These are phyloP conservation scores for Agaricus subrufescens DNA, from an alignment of 768 basidiomycete species.

Conservation along the genomic window DNA sequence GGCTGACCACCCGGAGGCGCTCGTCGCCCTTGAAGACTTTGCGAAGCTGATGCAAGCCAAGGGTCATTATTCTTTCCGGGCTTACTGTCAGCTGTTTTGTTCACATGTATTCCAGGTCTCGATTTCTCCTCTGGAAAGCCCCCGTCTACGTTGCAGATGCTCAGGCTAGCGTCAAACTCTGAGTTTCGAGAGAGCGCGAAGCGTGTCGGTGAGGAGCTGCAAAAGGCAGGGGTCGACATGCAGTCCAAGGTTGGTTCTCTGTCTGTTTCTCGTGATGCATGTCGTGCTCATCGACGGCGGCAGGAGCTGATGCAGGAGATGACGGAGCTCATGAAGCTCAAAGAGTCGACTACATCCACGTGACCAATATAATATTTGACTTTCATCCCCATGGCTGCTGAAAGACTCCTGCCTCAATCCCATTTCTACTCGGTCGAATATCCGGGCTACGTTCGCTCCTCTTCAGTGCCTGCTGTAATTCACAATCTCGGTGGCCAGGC, in stretches of 20 bases:
- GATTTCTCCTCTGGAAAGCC: conserved; percentile 37
- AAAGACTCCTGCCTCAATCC: conserved; percentile 45
- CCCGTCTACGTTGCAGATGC: conserved; percentile 47
- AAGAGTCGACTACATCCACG: background rate
- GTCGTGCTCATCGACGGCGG: background rate
- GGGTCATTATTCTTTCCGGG: conserved; percentile 24
- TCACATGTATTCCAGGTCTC: conserved; percentile 32
- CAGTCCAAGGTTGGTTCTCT: conserved; percentile 42
- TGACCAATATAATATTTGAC: background rate
- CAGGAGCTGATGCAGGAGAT: conserved; percentile 48
- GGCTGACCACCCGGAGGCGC: conserved; percentile 42
- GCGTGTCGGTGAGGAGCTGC: conserved; percentile 42
- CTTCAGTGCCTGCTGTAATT: conserved; percentile 60
- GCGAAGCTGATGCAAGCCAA: conserved; percentile 40
- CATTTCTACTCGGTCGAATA: conserved; percentile 84
- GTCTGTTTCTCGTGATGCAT: background rate
- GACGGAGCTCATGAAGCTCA: conserved; percentile 9
- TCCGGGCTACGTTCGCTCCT: conserved; percentile 73
- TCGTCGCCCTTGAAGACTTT: conserved; percentile 43
- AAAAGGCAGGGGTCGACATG: conserved; percentile 59
- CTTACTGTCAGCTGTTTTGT: background rate
- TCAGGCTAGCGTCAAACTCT: conserved; percentile 47
- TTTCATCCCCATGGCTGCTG: conserved; percentile 19
- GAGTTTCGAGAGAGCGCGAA: conserved; percentile 48
- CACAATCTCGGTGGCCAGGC: conserved; percentile 65